A percentile compares a stretch with the other conserved stretches of the same genome.
Evolutionary conservation across 2,329 filamentous ascomycete genomes (phyloP).

Genomic region (Epicoccum nigrum): DNA sequence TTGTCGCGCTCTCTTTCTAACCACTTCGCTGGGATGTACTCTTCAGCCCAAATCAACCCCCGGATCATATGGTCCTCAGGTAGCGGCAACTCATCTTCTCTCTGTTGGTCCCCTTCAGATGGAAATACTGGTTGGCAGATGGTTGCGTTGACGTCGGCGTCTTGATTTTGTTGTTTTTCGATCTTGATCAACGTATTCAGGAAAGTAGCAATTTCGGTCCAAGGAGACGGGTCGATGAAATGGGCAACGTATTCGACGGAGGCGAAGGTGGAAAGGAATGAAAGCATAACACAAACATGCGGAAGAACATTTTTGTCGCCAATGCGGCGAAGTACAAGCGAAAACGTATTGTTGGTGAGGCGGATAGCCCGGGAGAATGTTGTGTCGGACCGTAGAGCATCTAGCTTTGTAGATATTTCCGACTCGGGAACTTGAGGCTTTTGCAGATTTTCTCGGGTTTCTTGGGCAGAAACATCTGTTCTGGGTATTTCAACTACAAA

Average conservation of each 20-base stretch:
- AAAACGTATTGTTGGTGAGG: conserved; percentile 55
- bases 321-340: conserved; percentile 58
- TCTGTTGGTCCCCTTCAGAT: conserved; percentile 46
- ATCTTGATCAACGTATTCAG: conserved; percentile 58
- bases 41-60: conserved; percentile 65
- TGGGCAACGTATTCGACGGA: conserved; percentile 40
- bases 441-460: background rate
- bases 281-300: conserved; percentile 67
- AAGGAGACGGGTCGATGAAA: conserved; percentile 54
- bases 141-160: conserved; percentile 41
- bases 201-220: conserved; percentile 59
- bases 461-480: background rate
- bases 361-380: conserved; percentile 42
- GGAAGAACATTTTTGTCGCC: conserved; percentile 66
- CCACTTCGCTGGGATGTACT: conserved; percentile 65
- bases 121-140: conserved; percentile 52
- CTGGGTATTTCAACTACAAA: conserved; percentile 1
- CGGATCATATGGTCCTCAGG: conserved; percentile 73
- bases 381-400: conserved; percentile 20
- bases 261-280: conserved; percentile 61
- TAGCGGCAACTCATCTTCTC: conserved; percentile 59
- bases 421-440: conserved; percentile 19
- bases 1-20: conserved; percentile 69
- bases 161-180: conserved; percentile 36
- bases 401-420: conserved; percentile 27